These are phyloP conservation scores for Ustilago nuda DNA, from an alignment of 1,284 basidiomycete genomes.

Conservation along the genomic window DNA sequence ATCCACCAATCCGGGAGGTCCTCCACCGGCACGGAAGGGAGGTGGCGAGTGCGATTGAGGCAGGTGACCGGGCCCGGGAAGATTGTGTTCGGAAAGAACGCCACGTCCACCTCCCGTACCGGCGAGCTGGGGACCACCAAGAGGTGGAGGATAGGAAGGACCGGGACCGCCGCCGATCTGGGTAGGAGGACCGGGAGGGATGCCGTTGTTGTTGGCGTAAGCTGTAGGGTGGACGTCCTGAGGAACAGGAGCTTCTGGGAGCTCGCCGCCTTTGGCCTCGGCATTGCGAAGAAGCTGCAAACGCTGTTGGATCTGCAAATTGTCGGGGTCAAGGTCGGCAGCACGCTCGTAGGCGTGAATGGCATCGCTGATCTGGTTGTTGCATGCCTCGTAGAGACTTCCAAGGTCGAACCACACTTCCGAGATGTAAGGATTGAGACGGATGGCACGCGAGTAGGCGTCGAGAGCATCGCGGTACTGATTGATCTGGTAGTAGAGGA, in stretches of 20 bases:
- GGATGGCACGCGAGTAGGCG: conserved; percentile 96
- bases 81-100: conserved; percentile 43
- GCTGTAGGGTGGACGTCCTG: conserved; percentile 95
- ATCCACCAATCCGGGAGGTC: conserved; percentile 54
- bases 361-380: conserved; percentile 98
- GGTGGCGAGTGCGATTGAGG: conserved; percentile 52
- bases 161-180: conserved; percentile 53
- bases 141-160: conserved; percentile 35
- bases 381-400: conserved; percentile 95
- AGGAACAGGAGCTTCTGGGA: conserved; percentile 85
- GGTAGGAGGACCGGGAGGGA: conserved; percentile 56
- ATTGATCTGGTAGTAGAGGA: conserved; percentile 99
- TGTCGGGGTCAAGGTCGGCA: conserved; percentile 67
- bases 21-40: conserved; percentile 48
- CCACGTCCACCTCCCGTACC: conserved; percentile 34
- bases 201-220: conserved; percentile 72
- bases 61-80: conserved; percentile 55
- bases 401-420: conserved; percentile 99
- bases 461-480: conserved; percentile 98
- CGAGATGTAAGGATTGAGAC: conserved; percentile 98
- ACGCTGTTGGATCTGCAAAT: conserved; percentile 63
- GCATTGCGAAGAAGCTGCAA: conserved; percentile 78
- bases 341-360: conserved; percentile 85
- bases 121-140: conserved; percentile 52
- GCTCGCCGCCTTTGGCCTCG: conserved; percentile 80